Conservation (phyloP, 139 green algal species). For the Chlamydomonas asymmetrica region DNA sequence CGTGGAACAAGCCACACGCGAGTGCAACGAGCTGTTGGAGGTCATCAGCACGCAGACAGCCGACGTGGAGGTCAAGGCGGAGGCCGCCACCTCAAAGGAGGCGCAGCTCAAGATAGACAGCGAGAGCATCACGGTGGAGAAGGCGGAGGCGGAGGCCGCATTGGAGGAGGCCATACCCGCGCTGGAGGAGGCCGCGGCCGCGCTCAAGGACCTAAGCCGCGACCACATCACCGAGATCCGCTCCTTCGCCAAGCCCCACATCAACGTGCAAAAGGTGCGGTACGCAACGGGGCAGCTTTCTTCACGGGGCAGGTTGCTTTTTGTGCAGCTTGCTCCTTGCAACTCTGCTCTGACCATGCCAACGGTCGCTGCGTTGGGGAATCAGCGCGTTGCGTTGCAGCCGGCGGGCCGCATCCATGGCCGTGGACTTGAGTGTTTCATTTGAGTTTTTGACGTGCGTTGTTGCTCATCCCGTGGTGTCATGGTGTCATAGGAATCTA, state of each 20-base stretch:
- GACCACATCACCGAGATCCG: constrained; percentile 91
- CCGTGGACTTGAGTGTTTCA: too few relatives aligned
- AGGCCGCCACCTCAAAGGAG: constrained; percentile 74
- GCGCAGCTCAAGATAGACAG: constrained; percentile 67
- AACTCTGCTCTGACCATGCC: too few relatives aligned
- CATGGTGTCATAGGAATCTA: too few relatives aligned
- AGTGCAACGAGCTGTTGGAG: constrained; percentile 81
- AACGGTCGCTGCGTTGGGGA: too few relatives aligned
- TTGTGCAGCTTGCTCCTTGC: too few relatives aligned
- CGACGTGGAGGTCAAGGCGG: constrained; percentile 78
- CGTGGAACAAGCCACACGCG: constrained; percentile 79
- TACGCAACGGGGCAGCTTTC: too few relatives aligned
- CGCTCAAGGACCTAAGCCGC: constrained; percentile 82
- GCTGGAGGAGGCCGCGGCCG: constrained; percentile 81
- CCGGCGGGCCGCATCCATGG: too few relatives aligned
- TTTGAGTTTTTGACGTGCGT: too few relatives aligned
- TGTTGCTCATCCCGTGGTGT: too few relatives aligned
- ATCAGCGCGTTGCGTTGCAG: too few relatives aligned
- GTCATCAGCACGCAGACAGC: constrained; percentile 73
- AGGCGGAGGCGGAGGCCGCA: constrained; percentile 83
- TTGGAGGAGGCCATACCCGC: constrained; percentile 84
- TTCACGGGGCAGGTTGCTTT: too few relatives aligned
- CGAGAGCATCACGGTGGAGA: constrained; percentile 68
- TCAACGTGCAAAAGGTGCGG: constrained; percentile 78
- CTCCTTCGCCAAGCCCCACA: constrained; percentile 87